A percentile compares a stretch with the other conserved stretches of the same genome.
phyloP scores from a whole-genome alignment of 192 early-diverging fungal species.

The Linnemannia zychae region DNA sequence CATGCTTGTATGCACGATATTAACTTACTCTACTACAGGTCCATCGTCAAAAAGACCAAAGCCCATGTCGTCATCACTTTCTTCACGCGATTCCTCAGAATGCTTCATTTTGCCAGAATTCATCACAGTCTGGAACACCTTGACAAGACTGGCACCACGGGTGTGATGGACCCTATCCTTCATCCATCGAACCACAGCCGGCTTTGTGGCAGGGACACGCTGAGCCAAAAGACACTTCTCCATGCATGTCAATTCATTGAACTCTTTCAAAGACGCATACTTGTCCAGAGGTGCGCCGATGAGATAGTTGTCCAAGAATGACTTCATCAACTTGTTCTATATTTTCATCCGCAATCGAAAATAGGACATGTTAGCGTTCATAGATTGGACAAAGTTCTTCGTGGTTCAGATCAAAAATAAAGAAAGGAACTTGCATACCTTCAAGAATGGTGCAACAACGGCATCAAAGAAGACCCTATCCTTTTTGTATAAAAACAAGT shows the following conservation, averaged over 20 bases:
- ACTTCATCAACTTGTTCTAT: constrained; percentile 63
- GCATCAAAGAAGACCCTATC: constrained; percentile 57
- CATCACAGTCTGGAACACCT: constrained; percentile 49
- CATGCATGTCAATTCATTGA: constrained; percentile 40
- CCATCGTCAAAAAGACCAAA: constrained; percentile 13
- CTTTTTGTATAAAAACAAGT: constrained; percentile 63
- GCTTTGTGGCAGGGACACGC: constrained; percentile 24
- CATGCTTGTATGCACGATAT: too few relatives aligned
- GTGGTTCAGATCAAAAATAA: not conserved
- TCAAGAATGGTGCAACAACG: constrained; percentile 50
- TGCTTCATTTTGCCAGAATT: constrained; percentile 38
- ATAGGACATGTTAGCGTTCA: too few relatives aligned
- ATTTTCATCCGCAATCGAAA: not conserved
- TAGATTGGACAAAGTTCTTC: not conserved
- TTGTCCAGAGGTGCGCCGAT: constrained; percentile 39
- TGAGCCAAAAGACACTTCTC: constrained; percentile 64
- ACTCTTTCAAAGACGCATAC: constrained; percentile 43
- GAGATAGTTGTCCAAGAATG: constrained; percentile 64
- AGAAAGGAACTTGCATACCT: constrained; percentile 43
- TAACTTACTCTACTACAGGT: not conserved
- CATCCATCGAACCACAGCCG: constrained; percentile 46
- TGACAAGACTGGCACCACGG: constrained; percentile 21
- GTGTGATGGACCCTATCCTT: constrained; percentile 20
- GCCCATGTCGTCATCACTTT: constrained; percentile 40
- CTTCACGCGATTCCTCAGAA: not conserved